Percentiles rank a stretch among this genome's conserved stretches.
phyloP scores from a whole-genome alignment of 164 flowering plant genomes.

The Vitis rotundifolia region DNA sequence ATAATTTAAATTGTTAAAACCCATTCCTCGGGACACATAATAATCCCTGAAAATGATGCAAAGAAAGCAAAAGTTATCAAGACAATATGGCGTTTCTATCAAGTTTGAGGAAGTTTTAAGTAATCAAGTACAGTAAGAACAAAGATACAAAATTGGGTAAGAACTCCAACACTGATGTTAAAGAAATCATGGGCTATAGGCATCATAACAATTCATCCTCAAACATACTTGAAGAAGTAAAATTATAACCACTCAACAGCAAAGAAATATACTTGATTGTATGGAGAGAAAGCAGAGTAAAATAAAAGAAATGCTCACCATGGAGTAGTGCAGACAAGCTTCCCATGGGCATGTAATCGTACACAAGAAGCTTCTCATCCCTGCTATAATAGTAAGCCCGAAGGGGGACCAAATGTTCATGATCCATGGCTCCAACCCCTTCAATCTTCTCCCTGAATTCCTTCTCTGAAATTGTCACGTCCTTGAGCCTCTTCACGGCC shows the following conservation, averaged over 20 bases:
- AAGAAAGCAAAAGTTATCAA: too few species aligned
- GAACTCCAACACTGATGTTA: too few species aligned
- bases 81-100: too few species aligned
- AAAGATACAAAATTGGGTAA: too few species aligned
- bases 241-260: neutral
- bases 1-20: too few species aligned
- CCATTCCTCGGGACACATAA: too few species aligned
- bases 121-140: too few species aligned
- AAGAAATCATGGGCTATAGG: neutral
- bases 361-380: constrained; percentile 93
- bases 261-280: neutral
- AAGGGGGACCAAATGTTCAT: constrained; percentile 75
- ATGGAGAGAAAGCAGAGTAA: neutral
- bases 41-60: too few species aligned
- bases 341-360: constrained; percentile 79
- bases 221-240: neutral
- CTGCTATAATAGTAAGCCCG: constrained; percentile 81
- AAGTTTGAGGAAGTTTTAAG: too few species aligned
- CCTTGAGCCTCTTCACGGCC: constrained; percentile 89
- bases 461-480: constrained; percentile 64
- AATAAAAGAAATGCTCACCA: constrained; percentile 40
- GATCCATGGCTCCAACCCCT: constrained; percentile 65
- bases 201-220: neutral
- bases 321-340: constrained; percentile 84
- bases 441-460: constrained; percentile 85